Evolutionary conservation across 331 rosid genomes (phyloP), one percentile per base, ranked within the genome.

Genomic region (Malus hybrid): DNA sequence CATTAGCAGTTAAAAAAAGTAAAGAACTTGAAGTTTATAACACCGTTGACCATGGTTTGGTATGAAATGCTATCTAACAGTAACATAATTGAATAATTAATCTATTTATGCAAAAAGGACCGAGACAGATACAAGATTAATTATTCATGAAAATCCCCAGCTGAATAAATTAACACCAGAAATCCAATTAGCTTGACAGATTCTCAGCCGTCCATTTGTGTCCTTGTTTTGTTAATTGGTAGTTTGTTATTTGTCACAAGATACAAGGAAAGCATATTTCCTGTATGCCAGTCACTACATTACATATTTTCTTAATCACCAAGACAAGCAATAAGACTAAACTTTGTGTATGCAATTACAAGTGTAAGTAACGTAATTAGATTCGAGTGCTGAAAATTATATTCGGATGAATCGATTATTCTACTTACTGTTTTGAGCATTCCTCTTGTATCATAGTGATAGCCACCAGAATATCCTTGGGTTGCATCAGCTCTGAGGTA

Each of bases 401-500:
- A 34, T 19, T 10, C 20, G 28, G 11, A 72, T 16, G 5, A 26
- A 10, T 6, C 16, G 29, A 1, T 48, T 32, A 1, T 60, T 32
- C 56, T 13, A 86, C 97, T 88, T 75, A 90, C 93, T 70, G 67
- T 60, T 87, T 87, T 92, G 69, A 90, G 87, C 96, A 92, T 92
- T 75, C 97, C 93, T 67, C 93, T 89, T n/a, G 97, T 89, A 71
- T 88, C 92, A 65, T 92, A 92, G 73, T 84, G 97, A 84, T 92
- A 92, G 20, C 97, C 97, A 29, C 97, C 97, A 50, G 96, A 92
- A 77, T 78, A 92, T 70, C 97, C 97, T 66, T 52, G 63, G 68
- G 89, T 88, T 58, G 96, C 96, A 84, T 92, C 96, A 80, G 96
- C 96, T 81, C 97, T 85, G 5, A 92, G 88, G 82, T 89, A 92